Base-by-base conservation (phyloP, 345 rosid species). In the Eucalyptus sp. region DNA sequence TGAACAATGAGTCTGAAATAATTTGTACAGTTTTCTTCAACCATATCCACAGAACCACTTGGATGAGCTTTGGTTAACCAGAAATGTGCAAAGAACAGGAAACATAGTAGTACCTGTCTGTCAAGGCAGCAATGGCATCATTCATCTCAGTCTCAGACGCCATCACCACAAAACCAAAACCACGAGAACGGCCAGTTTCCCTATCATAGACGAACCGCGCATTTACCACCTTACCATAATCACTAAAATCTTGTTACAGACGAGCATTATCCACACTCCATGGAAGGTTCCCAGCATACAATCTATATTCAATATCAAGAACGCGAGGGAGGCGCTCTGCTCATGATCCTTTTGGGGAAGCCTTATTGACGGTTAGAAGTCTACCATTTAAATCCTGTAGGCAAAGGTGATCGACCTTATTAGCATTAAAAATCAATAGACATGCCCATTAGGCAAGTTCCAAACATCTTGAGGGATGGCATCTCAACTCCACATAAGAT, bases 121-220 rank as follows among this genome's bases (percentile, higher is more conserved):
- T 97, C 98, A 83, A 97, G 98, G 99, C 97, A 89, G 98, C 95
- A 46, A 97, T 91, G 87, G 99, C 99, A n/a, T 95, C 97, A 29
- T 96, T 95, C 93, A 96, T 90, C 94, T 96, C 98, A 31, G 90
- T 87, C 92, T 95, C 98, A 51, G 89, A 60, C 54, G 97, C 91
- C 99, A 97, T 96, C 3, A 96, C 94, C 79, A 97, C 99, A 89
- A 97, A 97, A 46, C 99, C 99, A 52, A 97, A 96, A 71, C 99
- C 99, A 90, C 98, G 98, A 51, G 99, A 97, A 37, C 97, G 99
- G 71, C 99, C 98, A 50, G 95, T 94, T 71, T 95, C 98, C 92
- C 98, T 93, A 90, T 97, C 99, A 88, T 86, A 94, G 31, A 97
- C 95, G 50, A 96, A 94, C 20, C 94, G 92, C 87, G 98, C 96